These are phyloP conservation scores for Spinacia oleracea DNA, from an alignment of 179 eudicot genomes.

Conservation along the genomic window DNA sequence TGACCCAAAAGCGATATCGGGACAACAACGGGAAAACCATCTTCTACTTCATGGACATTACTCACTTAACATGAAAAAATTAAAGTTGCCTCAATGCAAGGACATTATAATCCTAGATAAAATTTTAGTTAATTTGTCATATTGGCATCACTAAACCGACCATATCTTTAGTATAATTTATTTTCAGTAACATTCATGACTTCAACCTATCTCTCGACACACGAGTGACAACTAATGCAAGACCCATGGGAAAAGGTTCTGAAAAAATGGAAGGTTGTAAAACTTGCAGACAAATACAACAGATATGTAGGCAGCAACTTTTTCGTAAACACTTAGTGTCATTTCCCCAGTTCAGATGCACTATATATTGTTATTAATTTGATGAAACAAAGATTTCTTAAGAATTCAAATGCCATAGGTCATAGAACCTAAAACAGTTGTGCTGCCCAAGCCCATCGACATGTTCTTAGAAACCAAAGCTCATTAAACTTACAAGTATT, in stretches of 20 bases:
- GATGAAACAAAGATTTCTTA: not conserved
- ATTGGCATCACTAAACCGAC: not conserved
- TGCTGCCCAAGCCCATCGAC: not conserved
- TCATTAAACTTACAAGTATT: no score
- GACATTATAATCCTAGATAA: not conserved
- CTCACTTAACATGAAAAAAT: not conserved
- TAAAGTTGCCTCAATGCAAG: constrained; percentile 2
- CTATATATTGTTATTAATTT: not conserved
- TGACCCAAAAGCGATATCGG: no score
- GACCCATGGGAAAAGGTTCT: not conserved
- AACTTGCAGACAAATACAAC: not conserved
- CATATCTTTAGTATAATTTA: not conserved
- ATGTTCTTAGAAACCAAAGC: no score
- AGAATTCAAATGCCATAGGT: not conserved
- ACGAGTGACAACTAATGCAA: constrained; percentile 2
- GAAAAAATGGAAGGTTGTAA: not conserved
- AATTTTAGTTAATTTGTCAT: not conserved
- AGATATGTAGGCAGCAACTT: not conserved
- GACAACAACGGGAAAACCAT: no score
- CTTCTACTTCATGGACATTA: no score
- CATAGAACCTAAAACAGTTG: not conserved
- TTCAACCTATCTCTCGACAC: not conserved
- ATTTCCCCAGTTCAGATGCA: not conserved
- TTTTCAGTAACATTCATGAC: not conserved
- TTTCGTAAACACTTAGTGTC: not conserved